Evolutionary conservation across 352 stramenopile species (phyloP).

Genomic region (Saprolegnia parasitica): DNA sequence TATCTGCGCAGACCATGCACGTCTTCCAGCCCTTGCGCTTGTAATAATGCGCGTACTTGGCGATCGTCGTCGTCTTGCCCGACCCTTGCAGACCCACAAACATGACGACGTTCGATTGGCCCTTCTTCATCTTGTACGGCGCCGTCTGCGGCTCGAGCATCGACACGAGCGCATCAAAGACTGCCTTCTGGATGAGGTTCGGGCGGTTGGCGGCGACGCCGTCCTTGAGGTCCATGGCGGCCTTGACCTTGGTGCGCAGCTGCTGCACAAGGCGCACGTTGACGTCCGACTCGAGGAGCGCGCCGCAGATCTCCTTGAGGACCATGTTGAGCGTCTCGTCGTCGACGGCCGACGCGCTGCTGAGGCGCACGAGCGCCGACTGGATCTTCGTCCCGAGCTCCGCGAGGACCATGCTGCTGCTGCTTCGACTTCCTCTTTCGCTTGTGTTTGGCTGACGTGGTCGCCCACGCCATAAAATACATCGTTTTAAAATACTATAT

Average conservation of each 20-base stretch:
- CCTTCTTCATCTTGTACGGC: constrained; percentile 89
- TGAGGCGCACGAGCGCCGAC: constrained; percentile 80
- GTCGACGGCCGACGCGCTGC: constrained; percentile 83
- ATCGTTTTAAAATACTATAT: not conserved
- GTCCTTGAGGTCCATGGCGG: constrained; percentile 81
- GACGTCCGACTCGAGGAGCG: constrained; percentile 87
- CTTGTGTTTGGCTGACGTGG: not conserved
- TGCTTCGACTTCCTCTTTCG: not conserved
- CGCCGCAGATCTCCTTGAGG: constrained; percentile 88
- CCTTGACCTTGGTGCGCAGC: constrained; percentile 87
- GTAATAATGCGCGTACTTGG: constrained; percentile 99
- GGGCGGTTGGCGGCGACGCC: constrained; percentile 74
- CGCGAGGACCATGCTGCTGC: constrained; percentile 74
- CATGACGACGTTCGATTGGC: constrained; percentile 90
- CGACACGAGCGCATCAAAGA: constrained; percentile 85
- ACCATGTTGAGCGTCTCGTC: constrained; percentile 86
- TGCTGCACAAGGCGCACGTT: constrained; percentile 86
- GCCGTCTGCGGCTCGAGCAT: constrained; percentile 85
- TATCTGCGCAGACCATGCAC: constrained; percentile 99
- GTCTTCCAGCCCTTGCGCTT: constrained; percentile 97
- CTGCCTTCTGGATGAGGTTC: constrained; percentile 87
- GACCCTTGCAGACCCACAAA: constrained; percentile 93
- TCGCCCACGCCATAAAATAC: not conserved
- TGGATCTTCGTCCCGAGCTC: constrained; percentile 87
- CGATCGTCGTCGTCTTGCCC: constrained; percentile 99